Percentiles rank a stretch among this genome's conserved stretches.
These are phyloP conservation scores for Cucumis hystrix DNA, from an alignment of 306 rosid species.

Conservation along the genomic window DNA sequence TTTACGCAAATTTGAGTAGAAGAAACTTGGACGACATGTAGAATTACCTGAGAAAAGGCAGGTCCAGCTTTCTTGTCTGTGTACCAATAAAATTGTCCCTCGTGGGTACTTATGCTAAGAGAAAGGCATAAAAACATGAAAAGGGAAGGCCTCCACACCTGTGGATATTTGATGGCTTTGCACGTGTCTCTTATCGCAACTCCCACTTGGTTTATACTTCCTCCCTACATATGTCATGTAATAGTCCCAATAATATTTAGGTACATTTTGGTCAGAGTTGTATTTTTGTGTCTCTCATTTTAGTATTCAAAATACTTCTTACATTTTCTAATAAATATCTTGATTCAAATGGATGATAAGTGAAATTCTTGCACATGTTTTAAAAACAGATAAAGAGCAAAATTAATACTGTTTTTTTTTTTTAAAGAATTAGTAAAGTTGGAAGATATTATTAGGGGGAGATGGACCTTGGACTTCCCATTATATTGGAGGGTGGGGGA, in stretches of 20 bases:
- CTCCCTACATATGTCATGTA: slow-evolving; percentile 12
- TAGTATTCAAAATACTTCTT: no score
- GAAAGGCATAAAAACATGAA: slow-evolving; percentile 54
- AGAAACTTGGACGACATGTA: neutral
- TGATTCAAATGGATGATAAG: no score
- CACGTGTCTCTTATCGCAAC: slow-evolving; percentile 31
- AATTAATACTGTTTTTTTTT: no score
- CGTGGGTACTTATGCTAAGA: slow-evolving; percentile 48
- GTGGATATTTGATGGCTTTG: slow-evolving; percentile 44
- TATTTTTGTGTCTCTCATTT: no score
- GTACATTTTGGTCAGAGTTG: no score
- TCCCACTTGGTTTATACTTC: slow-evolving; percentile 18
- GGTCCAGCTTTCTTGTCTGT: slow-evolving; percentile 72
- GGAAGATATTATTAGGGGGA: neutral
- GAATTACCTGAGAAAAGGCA: slow-evolving; percentile 58
- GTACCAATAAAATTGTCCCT: slow-evolving; percentile 78
- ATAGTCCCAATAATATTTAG: no score
- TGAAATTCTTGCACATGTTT: no score
- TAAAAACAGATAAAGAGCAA: no score
- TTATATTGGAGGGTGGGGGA: slow-evolving; percentile 14
- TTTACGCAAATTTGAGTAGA: neutral
- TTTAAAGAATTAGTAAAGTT: no score
- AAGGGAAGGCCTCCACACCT: slow-evolving; percentile 71
- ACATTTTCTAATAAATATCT: no score
- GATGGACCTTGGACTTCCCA: slow-evolving; percentile 30